Evolutionary conservation across 2,329 filamentous ascomycete genomes (phyloP).

Genomic region (Penicillium sumatraense): DNA sequence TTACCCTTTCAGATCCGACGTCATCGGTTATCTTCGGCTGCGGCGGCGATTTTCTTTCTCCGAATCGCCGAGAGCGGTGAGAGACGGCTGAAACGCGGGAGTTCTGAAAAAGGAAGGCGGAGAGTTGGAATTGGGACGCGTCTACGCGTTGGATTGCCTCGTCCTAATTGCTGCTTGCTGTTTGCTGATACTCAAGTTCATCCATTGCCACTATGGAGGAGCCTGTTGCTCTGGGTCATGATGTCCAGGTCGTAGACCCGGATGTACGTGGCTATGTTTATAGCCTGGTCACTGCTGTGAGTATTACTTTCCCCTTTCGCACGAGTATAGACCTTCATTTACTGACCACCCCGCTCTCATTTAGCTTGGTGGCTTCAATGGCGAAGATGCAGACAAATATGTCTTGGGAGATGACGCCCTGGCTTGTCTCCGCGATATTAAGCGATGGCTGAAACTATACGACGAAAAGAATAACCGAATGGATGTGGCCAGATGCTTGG

Average conservation of each 20-base stretch:
- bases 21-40: slow-evolving; percentile 32
- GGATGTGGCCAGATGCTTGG: slow-evolving; percentile 90
- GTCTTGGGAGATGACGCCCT: slow-evolving; percentile 90
- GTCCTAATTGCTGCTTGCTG: too few species aligned
- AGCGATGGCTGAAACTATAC: slow-evolving; percentile 93
- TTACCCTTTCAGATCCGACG: slow-evolving; percentile 15
- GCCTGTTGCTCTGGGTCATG: slow-evolving; percentile 46
- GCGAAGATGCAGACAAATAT: slow-evolving; percentile 80
- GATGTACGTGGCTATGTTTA: slow-evolving; percentile 93
- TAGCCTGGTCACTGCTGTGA: slow-evolving; percentile 88
- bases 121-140: slow-evolving; percentile 24
- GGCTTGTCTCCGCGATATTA: slow-evolving; percentile 88
- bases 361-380: slow-evolving; percentile 82
- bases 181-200: too few species aligned
- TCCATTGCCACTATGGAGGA: slow-evolving; percentile 46
- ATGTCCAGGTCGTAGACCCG: slow-evolving; percentile 73
- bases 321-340: slow-evolving; percentile 17
- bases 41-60: slow-evolving; percentile 21
- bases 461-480: slow-evolving; percentile 92
- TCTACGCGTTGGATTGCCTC: slow-evolving; percentile 28
- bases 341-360: slow-evolving; percentile 10
- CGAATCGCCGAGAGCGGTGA: slow-evolving; percentile 26
- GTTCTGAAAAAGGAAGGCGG: too few species aligned
- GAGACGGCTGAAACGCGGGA: slow-evolving; percentile 20
- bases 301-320: slow-evolving; percentile 41